Evolutionary conservation across 2,329 filamentous ascomycete genomes (phyloP).

Genomic region (Ustulina deusta): DNA sequence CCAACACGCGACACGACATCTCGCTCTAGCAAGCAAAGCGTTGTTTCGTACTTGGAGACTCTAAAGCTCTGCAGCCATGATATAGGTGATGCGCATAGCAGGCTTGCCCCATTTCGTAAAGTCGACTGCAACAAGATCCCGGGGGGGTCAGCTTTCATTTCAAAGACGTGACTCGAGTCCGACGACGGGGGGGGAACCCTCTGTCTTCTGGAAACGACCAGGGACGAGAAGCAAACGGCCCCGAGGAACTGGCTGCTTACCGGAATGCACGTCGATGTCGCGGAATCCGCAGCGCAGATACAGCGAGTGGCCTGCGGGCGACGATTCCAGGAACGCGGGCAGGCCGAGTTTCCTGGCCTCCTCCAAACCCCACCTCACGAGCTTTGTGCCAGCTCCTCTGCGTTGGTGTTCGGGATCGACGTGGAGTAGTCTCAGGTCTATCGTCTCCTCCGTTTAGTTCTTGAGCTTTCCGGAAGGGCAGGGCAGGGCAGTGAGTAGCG

Average conservation of each 20-base stretch:
- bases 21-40: not conserved
- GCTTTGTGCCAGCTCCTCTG: slow-evolving; percentile 55
- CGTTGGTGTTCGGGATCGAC: slow-evolving; percentile 57
- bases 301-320: slow-evolving; percentile 51
- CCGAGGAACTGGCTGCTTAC: slow-evolving; percentile 16
- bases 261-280: slow-evolving; percentile 48
- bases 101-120: slow-evolving; percentile 49
- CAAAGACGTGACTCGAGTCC: not conserved
- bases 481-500: not conserved
- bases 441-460: slow-evolving; percentile 34
- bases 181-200: not conserved
- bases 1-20: not conserved
- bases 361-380: slow-evolving; percentile 55
- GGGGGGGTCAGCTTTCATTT: not conserved
- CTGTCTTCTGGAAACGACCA: not conserved
- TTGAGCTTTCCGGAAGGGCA: not conserved
- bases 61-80: slow-evolving; percentile 36
- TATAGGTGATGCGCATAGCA: slow-evolving; percentile 18
- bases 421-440: slow-evolving; percentile 54
- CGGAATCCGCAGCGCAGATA: slow-evolving; percentile 57
- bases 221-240: not conserved
- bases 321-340: slow-evolving; percentile 55
- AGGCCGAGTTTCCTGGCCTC: slow-evolving; percentile 52
- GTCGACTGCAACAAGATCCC: slow-evolving; percentile 42
- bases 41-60: slow-evolving; percentile 2